A percentile compares a stretch with the other conserved stretches of the same genome.
These are phyloP conservation scores for Centrapalus pauciflorus DNA, from an alignment of 129 eudicot genomes.

Conservation along the genomic window DNA sequence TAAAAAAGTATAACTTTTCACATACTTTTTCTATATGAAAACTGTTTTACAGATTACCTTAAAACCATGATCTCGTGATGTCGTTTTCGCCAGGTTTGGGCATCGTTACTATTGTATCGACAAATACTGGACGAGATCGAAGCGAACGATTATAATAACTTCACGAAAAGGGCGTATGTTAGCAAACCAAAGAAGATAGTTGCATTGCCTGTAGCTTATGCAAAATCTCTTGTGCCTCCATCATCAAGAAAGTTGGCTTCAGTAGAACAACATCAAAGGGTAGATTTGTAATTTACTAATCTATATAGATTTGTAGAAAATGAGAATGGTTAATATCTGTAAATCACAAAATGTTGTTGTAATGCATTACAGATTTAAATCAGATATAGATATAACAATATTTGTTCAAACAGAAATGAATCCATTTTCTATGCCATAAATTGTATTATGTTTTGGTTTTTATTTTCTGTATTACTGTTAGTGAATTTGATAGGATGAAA, in stretches of 20 bases:
- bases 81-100: conserved; percentile 65
- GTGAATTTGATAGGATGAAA: too few relatives aligned
- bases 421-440: background rate
- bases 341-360: conserved; percentile 26
- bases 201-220: conserved; percentile 83
- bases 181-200: conserved; percentile 80
- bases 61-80: background rate
- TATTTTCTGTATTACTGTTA: too few relatives aligned
- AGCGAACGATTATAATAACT: conserved; percentile 90
- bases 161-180: conserved; percentile 88
- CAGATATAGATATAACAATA: conserved; percentile 28
- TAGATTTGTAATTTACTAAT: conserved; percentile 21
- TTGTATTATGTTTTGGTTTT: background rate
- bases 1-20: background rate
- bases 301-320: conserved; percentile 27
- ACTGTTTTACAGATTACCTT: background rate
- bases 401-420: conserved; percentile 6
- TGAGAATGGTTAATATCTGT: conserved; percentile 23
- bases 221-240: conserved; percentile 65
- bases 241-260: conserved; percentile 34
- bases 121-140: conserved; percentile 91
- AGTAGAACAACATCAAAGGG: conserved; percentile 15
- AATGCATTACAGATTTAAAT: conserved; percentile 1
- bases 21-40: background rate
- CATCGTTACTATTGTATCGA: conserved; percentile 76